Base-by-base conservation (phyloP, 2,329 filamentous ascomycete genomes). In the Aspergillus fumigatus region DNA sequence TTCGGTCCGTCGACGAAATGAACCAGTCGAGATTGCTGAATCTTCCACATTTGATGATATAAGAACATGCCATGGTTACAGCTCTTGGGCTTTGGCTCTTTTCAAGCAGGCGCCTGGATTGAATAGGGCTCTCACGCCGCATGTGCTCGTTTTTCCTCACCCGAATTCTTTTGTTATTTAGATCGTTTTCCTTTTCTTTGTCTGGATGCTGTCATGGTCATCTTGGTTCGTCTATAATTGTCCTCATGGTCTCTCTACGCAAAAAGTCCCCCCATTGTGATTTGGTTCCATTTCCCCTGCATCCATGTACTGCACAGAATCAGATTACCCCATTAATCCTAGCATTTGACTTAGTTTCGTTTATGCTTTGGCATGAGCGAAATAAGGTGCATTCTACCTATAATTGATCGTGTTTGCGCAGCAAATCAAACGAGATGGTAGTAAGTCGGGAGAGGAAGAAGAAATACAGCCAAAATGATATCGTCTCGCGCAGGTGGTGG, bases 311-410 rank as follows among this genome's bases (percentile, higher is more conserved):
- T 53, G 48, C 17, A 66, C 66, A 67, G 23, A 47, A 14, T 26
- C 67, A 68, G 67, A 67, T 69, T 65, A 63, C 66, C 65, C 52
- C 57, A 63, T 62, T 61, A 64, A 57, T 52, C 52, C 52, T n/a
- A 32, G 38, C 52, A 41, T 17, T 49, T 54, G 52, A 40, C 52
- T 35, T 29, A 43, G 10, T 35, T 43, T n/a, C 45, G 43, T 45
- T 41, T 38, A 54, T 38, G 7, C 26, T 14, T 49, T 26, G 43
- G 11, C 11, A 47, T 47, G 43, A 47, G 43, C 23, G 21, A 38
- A 47, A 47, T 47, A 23, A 47, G 21, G 26, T 47, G 43, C 43
- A 47, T 47, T 25, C 21, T 11, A 47, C 27, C 7, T 27, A 27
- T 27, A 10, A 29, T 29, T 9, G 3, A 23, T 23, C 23, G 4